Conservation (phyloP, 2,329 filamentous ascomycete species). For the Fusarium gaditjirri region DNA sequence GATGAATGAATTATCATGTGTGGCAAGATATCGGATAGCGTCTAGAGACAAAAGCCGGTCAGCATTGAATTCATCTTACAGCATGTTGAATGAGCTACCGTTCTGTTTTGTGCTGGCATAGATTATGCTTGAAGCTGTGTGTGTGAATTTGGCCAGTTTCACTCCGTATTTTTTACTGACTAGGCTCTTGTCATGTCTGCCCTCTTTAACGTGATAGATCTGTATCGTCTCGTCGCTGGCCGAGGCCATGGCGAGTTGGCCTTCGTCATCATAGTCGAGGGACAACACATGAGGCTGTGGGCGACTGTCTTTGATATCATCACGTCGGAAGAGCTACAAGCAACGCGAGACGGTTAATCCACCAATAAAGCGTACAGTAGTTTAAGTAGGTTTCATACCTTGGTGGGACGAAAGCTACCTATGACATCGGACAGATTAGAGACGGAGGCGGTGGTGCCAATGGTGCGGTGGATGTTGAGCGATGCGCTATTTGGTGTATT, state of each 20-base stretch:
- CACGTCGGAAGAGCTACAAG: constrained; percentile 65
- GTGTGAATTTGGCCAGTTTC: constrained; percentile 93
- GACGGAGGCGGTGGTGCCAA: constrained; percentile 57
- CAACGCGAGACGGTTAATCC: background rate
- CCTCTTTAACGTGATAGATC: constrained; percentile 92
- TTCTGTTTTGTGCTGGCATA: constrained; percentile 97
- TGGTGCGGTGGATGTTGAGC: constrained; percentile 62
- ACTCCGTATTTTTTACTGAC: constrained; percentile 97
- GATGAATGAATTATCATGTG: constrained; percentile 95
- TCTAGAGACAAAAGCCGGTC: constrained; percentile 57
- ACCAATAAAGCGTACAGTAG: background rate
- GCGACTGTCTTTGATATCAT: constrained; percentile 63
- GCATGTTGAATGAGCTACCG: constrained; percentile 59
- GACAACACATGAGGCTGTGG: constrained; percentile 78
- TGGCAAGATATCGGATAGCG: constrained; percentile 86
- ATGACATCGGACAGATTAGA: constrained; percentile 83
- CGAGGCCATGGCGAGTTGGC: constrained; percentile 90
- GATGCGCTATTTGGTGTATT: constrained; percentile 54
- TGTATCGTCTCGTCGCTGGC: constrained; percentile 96
- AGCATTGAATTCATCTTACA: background rate
- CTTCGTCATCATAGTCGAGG: constrained; percentile 95
- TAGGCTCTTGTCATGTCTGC: constrained; percentile 86
- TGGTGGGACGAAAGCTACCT: constrained; percentile 79
- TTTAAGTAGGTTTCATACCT: constrained; percentile 64
- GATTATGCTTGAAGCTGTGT: constrained; percentile 89